Base-by-base conservation (phyloP, 345 rosid species). In the Ailanthus altissimus region DNA sequence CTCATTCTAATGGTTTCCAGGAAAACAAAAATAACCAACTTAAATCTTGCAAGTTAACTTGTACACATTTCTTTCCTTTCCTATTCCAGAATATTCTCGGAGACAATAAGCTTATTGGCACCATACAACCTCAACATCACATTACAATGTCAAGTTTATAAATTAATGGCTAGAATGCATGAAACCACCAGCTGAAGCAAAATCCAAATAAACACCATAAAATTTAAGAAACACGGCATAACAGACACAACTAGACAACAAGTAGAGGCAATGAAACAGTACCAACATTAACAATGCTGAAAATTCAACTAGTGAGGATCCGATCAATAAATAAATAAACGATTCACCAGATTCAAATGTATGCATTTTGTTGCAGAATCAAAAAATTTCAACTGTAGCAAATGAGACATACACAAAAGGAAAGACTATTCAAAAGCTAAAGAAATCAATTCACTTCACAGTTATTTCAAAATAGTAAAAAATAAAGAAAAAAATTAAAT, bases 1-100 rank as follows among this genome's bases (percentile, higher is more conserved):
- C 42, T 53, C 25, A 14, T 11, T 18, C 21, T 53, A 56, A 43
- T 20, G 14, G 54, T 26, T 59, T 36, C 53, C 56, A 56, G 47
- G 50, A 56, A n/a, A 12, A 45, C 45, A 74, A 62, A 66, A 75
- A 15, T 13, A 75, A 56, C 28, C 14, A 53, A 42, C 50, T 65
- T 16, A 75, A 42, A 45, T 67, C 20, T 14, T 10, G 20, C 11
- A 43, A 67, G 4, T 7, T 54, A 66, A 56, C 65, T 75, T 23
- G 26, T 54, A 6, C 50, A 50, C 3, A 9, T 10, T 40, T 42
- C 36, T 21, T 65, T 32, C 8, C 42, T 73, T 26, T 21, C 40
- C 23, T 14, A 42, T 73, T 49, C 51, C 13, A 23, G 36, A 23
- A 64, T 63, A 21, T 43, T 23, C 71, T 68, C 20, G 6, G 65